These are phyloP conservation scores for Hanseniaspora hatyaiensis DNA, from an alignment of 805 yeast species.

Conservation along the genomic window DNA sequence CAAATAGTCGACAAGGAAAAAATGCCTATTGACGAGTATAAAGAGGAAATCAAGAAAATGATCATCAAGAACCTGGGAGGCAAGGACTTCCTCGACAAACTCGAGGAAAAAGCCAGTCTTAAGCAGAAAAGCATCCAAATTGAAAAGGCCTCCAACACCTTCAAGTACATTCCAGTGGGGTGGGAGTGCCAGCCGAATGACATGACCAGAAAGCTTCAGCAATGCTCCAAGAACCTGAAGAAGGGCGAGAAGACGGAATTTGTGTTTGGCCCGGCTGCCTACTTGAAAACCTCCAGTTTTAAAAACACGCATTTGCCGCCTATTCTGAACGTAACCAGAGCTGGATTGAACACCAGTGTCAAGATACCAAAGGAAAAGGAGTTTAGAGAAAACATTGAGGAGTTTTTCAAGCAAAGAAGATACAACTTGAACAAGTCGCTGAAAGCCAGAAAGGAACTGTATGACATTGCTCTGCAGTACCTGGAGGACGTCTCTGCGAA, in stretches of 20 bases:
- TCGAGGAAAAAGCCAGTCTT: background rate
- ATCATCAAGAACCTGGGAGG: conserved; percentile 1
- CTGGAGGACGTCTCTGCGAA: conserved; percentile 2
- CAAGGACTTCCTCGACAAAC: background rate
- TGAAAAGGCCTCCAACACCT: background rate
- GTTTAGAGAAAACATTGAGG: background rate
- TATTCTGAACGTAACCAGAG: background rate
- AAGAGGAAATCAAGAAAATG: background rate
- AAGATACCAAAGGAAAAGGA: background rate
- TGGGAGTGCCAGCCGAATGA: conserved; percentile 10
- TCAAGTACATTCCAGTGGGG: background rate
- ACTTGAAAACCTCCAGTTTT: background rate
- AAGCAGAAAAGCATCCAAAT: background rate
- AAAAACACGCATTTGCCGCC: background rate
- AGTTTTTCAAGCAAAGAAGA: background rate
- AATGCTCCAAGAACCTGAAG: background rate
- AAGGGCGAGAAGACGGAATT: conserved; percentile 3
- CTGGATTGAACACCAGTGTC: background rate
- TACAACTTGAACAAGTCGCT: background rate
- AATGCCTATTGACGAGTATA: background rate
- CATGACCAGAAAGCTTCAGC: background rate
- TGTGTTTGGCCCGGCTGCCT: background rate
- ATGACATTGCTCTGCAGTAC: background rate
- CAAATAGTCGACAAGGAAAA: background rate
- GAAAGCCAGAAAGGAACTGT: background rate